Base-by-base conservation (phyloP, 208 protist genomes). In the Trypanosomatidae sp. region DNA sequence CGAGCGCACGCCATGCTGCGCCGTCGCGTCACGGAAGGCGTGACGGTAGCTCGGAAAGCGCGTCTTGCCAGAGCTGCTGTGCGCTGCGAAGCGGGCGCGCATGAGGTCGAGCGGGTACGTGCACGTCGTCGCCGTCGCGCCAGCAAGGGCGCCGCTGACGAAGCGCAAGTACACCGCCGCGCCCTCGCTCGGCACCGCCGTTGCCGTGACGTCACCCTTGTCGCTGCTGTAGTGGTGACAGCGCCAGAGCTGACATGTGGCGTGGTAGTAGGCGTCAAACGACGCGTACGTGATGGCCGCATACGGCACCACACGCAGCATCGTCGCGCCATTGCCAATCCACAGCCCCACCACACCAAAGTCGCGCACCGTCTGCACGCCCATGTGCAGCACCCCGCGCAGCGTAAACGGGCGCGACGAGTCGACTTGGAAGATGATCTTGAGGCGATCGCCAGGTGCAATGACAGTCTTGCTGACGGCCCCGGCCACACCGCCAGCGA, bases 361-460 rank as follows among this genome's bases (percentile, higher is more conserved):
- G 18, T 85, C 71, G 4, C 54, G 39, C 45, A 94, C 88, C 16
- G 92, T 96, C 25, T 72, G 60, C 4, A 61, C 43, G 23, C 80
- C 70, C 5, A 91, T 56, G 16, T 54, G 61, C 6, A 77, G 10
- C 7, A 88, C 85, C 49, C 75, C 76, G 13, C 58, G 44, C 24
- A 94, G 46, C 35, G 48, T 72, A 46, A 91, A 94, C 7, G 15
- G 40, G 18, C 73, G 68, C 1, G 33, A 39, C 3, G 74, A 73
- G 27, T 86, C 75, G 15, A 98, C 92, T 50, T 98, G 93, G 33
- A 96, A 96, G 16, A 97, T 82, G 42, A 98, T 98, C 54, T 98
- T 98, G 18, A 96, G 60, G 15, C 93, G 70, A 47, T 98, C 95
- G 1, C 83, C 76, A 10, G 95, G 95, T 1, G 92, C 76, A 32